These are phyloP conservation scores for Cadophora sp. DNA, from an alignment of 2,329 filamentous ascomycete species.

Conservation along the genomic window DNA sequence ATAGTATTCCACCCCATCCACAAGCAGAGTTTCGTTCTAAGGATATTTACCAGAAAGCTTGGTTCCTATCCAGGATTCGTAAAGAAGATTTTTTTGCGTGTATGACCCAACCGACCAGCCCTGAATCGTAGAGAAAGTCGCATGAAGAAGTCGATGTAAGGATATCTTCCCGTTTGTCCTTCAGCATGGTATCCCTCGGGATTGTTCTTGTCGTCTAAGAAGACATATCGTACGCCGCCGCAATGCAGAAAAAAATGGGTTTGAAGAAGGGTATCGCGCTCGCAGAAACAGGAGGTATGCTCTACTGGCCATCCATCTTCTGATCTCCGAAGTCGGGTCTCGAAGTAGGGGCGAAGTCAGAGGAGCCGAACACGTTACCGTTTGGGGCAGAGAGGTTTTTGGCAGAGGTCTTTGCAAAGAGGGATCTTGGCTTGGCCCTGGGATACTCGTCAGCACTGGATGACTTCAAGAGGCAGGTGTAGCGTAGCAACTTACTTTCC, in stretches of 20 bases:
- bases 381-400: constrained; percentile 58
- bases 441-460: constrained; percentile 2
- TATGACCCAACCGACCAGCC: neutral
- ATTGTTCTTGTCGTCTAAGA: constrained; percentile 5
- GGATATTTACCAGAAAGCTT: constrained; percentile 16
- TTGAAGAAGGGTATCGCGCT: constrained; percentile 1
- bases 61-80: constrained; percentile 17
- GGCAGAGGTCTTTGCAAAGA: constrained; percentile 69
- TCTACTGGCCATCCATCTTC: constrained; percentile 26
- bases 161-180: neutral
- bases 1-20: constrained; percentile 19
- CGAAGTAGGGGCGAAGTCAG: constrained; percentile 22
- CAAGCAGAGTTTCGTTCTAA: constrained; percentile 21
- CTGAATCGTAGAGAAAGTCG: neutral
- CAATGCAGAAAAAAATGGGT: constrained; percentile 7
- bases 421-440: constrained; percentile 70
- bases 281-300: constrained; percentile 1
- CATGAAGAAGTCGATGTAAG: neutral
- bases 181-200: neutral
- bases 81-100: constrained; percentile 7
- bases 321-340: constrained; percentile 29
- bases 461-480: neutral
- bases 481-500: constrained; percentile 66
- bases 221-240: constrained; percentile 27
- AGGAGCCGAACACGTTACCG: constrained; percentile 38